These are phyloP conservation scores for Saccharomyces kudriavzevii DNA, from an alignment of 805 yeast species.

Conservation along the genomic window DNA sequence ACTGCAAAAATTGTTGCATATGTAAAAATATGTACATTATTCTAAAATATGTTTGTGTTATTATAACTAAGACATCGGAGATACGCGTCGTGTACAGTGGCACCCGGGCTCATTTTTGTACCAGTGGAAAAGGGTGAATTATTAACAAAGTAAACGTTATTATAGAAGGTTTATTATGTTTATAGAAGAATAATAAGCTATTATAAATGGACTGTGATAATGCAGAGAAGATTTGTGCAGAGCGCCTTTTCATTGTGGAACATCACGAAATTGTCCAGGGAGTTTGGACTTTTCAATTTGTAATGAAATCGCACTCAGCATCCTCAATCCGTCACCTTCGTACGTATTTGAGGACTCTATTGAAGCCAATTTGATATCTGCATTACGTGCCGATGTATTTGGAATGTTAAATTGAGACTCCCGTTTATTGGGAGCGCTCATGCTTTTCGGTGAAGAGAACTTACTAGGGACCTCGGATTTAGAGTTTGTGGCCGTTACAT, in stretches of 20 bases:
- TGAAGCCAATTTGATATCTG: slow-evolving; percentile 12
- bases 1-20: background rate
- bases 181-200: background rate
- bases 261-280: background rate
- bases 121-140: background rate
- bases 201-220: background rate
- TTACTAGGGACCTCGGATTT: background rate
- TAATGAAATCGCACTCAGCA: slow-evolving; percentile 26
- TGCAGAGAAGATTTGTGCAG: background rate
- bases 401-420: slow-evolving; percentile 31
- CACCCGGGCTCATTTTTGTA: background rate
- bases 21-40: background rate
- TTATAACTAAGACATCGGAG: background rate
- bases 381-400: slow-evolving; percentile 5
- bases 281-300: slow-evolving; percentile 10
- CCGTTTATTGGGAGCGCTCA: background rate
- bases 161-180: background rate
- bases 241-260: background rate
- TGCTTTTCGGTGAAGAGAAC: background rate
- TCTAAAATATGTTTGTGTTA: background rate
- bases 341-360: slow-evolving; percentile 20
- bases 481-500: background rate
- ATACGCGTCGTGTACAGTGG: background rate
- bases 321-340: slow-evolving; percentile 22
- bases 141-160: background rate